These are phyloP conservation scores for Paramecium tetraurelia DNA, from an alignment of 73 alveolate species.

Conservation along the genomic window DNA sequence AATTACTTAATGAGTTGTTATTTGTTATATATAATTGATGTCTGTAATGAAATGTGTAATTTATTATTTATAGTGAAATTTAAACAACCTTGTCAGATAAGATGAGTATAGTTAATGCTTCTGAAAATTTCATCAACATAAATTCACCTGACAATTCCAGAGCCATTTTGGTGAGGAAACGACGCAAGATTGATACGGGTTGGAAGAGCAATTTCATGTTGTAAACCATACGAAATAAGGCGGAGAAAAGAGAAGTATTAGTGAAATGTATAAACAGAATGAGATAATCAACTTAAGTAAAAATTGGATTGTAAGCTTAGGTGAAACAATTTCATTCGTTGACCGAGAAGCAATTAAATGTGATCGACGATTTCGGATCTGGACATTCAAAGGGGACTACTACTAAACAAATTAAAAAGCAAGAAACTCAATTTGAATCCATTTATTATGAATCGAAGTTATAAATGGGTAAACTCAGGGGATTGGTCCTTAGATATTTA, in stretches of 20 bases:
- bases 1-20: background rate
- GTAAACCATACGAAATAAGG: background rate
- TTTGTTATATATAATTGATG: background rate
- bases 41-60: background rate
- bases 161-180: background rate
- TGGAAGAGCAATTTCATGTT: background rate
- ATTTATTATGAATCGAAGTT: background rate
- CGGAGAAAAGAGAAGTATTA: background rate
- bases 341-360: background rate
- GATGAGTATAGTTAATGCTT: background rate
- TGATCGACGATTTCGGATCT: background rate
- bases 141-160: background rate
- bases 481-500: background rate
- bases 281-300: constrained; percentile 3
- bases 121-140: background rate
- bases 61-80: background rate
- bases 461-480: background rate
- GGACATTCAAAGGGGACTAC: background rate
- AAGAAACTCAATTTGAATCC: background rate
- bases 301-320: background rate
- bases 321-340: background rate
- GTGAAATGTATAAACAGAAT: background rate
- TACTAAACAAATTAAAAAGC: background rate
- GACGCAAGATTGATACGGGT: background rate
- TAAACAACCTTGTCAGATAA: background rate